phyloP scores from a whole-genome alignment of 805 yeast species.

The Teunomyces barrocoloradensis region DNA sequence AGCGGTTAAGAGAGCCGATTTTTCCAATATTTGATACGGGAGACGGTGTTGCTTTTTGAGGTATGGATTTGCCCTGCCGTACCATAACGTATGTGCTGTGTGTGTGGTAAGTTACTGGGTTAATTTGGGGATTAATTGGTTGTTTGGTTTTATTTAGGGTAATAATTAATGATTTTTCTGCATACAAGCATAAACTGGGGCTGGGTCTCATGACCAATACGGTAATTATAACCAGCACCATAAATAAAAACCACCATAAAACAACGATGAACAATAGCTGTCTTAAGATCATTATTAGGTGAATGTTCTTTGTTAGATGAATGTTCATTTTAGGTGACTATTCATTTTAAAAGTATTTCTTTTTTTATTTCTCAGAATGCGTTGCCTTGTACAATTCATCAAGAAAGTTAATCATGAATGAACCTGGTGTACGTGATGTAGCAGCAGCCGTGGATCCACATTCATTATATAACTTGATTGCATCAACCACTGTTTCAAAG shows the following conservation, averaged over 20 bases:
- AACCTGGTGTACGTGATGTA: constrained; percentile 48
- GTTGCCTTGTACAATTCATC: constrained; percentile 32
- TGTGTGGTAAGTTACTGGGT: too few species aligned
- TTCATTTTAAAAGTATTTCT: not conserved
- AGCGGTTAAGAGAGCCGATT: constrained; percentile 37
- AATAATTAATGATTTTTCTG: not conserved
- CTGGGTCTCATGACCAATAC: not conserved
- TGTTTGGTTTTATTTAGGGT: too few species aligned
- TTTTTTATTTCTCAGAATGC: not conserved
- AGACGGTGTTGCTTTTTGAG: constrained; percentile 23
- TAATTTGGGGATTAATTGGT: too few species aligned
- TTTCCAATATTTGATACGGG: constrained; percentile 35
- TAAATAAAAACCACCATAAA: too few species aligned
- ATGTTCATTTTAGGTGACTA: too few species aligned
- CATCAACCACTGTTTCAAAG: constrained; percentile 50
- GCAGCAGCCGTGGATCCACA: constrained; percentile 58
- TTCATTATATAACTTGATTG: constrained; percentile 55
- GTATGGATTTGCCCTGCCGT: constrained; percentile 1
- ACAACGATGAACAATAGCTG: too few species aligned
- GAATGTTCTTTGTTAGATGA: too few species aligned
- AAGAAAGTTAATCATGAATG: constrained; percentile 47
- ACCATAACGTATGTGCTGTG: not conserved
- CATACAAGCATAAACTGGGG: not conserved
- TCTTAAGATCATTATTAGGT: too few species aligned
- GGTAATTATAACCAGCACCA: not conserved